These are phyloP conservation scores for Pinus taeda DNA, from an alignment of 75 land plant species.

Conservation along the genomic window DNA sequence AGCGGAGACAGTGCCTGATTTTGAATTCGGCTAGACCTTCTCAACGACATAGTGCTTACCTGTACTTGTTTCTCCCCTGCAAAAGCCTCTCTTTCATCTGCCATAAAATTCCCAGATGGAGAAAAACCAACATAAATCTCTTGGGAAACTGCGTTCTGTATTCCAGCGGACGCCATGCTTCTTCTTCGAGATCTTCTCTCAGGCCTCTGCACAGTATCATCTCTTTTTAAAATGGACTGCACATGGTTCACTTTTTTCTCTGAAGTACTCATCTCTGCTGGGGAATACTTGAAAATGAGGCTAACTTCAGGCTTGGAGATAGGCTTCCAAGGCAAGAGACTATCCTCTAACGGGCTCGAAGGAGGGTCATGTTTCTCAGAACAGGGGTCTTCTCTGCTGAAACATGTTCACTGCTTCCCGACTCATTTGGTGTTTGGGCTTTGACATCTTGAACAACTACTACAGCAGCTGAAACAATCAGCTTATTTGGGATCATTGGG, in stretches of 20 bases:
- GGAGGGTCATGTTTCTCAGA: background rate
- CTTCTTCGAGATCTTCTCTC: background rate
- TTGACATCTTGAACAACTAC: background rate
- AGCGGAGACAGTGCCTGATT: background rate
- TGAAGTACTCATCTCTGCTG: background rate
- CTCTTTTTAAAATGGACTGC: background rate
- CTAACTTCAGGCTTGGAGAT: background rate
- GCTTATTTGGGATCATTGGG: background rate
- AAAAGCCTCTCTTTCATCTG: background rate
- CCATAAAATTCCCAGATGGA: background rate
- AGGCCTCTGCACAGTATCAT: background rate
- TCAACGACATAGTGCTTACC: too few species aligned
- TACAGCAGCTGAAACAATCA: background rate
- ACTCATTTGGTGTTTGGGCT: background rate
- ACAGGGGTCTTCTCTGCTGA: background rate
- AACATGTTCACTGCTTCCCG: too few species aligned
- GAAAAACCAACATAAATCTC: background rate
- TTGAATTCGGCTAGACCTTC: slow-evolving; percentile 4
- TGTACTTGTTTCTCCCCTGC: too few species aligned
- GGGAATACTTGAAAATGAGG: background rate
- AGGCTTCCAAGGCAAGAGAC: background rate
- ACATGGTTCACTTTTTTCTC: background rate
- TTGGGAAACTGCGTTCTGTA: background rate
- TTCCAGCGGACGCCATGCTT: background rate
- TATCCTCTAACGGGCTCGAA: background rate